Percentiles rank a stretch among this genome's conserved stretches.
phyloP scores from a whole-genome alignment of 345 rosid genomes.

The Carallia pectinifolia region DNA sequence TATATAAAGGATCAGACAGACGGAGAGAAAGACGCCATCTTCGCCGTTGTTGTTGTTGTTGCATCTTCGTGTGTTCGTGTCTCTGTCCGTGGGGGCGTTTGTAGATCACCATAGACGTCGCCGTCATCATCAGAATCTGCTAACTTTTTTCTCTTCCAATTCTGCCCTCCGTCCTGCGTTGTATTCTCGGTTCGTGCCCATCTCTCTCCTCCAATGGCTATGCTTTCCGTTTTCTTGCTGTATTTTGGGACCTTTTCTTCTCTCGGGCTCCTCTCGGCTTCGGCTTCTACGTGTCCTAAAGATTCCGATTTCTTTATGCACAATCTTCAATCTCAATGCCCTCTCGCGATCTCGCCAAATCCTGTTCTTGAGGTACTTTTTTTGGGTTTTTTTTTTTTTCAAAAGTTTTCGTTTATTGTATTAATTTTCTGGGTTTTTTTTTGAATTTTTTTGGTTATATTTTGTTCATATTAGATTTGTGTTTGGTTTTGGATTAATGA shows the following conservation, averaged over 20 bases:
- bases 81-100: no score
- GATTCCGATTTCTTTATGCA: constrained; percentile 42
- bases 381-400: not conserved
- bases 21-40: no score
- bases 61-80: no score
- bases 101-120: no score
- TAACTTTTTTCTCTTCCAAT: not conserved
- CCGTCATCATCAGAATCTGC: no score
- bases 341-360: constrained; percentile 46
- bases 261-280: constrained; percentile 26
- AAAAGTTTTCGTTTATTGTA: not conserved
- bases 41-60: no score
- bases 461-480: not conserved
- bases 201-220: constrained; percentile 26
- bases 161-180: constrained; percentile 11
- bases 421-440: not conserved
- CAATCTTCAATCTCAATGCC: constrained; percentile 52
- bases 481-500: constrained; percentile 1
- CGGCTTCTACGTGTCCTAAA: constrained; percentile 40
- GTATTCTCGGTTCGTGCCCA: not conserved
- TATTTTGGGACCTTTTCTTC: constrained; percentile 31
- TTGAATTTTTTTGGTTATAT: not conserved
- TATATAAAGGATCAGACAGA: no score
- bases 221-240: constrained; percentile 26
- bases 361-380: constrained; percentile 60